Percentiles rank a stretch among this genome's conserved stretches.
These are phyloP conservation scores for Eimeria praecox DNA, from an alignment of 169 alveolate genomes.

Conservation along the genomic window DNA sequence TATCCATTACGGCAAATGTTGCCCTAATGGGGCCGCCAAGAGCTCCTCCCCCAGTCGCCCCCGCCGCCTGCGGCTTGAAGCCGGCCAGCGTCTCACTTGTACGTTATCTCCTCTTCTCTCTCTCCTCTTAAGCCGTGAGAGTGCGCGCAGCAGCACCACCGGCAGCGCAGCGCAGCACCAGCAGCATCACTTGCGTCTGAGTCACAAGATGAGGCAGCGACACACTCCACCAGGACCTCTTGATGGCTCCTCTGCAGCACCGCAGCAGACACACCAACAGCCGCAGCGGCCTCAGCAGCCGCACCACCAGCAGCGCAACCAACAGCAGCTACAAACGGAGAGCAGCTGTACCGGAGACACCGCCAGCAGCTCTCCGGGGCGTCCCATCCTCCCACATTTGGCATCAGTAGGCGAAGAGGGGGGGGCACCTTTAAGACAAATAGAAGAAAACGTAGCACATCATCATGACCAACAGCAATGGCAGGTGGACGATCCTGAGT, in stretches of 20 bases:
- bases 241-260: neutral
- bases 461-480: conserved; percentile 2
- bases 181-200: neutral
- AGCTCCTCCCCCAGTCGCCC: neutral
- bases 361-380: neutral
- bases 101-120: neutral
- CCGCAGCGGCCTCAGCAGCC: neutral
- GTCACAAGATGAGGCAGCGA: neutral
- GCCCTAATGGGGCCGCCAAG: conserved; percentile 33
- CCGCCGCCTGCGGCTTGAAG: conserved; percentile 20
- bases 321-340: neutral
- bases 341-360: neutral
- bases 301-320: neutral
- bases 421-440: neutral
- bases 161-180: neutral
- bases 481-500: neutral
- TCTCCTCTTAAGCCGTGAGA: neutral
- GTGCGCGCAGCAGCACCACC: conserved; percentile 50
- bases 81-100: too few species aligned
- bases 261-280: neutral
- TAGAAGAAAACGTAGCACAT: neutral
- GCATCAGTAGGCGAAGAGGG: neutral
- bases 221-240: neutral
- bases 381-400: neutral
- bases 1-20: neutral